These are phyloP conservation scores for Bryoglossum gracile DNA, from an alignment of 495 filamentous ascomycete species.

Conservation along the genomic window DNA sequence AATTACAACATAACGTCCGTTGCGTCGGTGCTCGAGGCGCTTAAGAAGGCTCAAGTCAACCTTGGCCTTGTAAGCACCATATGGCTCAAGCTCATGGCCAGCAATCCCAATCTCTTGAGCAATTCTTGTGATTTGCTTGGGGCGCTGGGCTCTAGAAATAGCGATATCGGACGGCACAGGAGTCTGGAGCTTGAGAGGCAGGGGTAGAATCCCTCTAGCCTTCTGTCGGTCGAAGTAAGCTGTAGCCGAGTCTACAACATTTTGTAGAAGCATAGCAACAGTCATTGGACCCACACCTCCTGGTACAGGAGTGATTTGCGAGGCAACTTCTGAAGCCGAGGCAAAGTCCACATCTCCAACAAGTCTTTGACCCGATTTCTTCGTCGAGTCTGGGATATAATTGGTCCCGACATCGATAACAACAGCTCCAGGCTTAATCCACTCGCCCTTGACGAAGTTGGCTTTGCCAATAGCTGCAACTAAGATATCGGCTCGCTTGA, in stretches of 20 bases:
- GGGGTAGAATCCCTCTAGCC: slow-evolving; percentile 63
- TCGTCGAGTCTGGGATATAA: slow-evolving; percentile 86
- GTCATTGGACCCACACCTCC: slow-evolving; percentile 98
- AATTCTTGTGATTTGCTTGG: slow-evolving; percentile 78
- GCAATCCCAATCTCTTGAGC: slow-evolving; percentile 85
- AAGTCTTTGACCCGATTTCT: slow-evolving; percentile 87
- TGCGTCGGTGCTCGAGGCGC: slow-evolving; percentile 73
- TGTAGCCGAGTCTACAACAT: slow-evolving; percentile 79
- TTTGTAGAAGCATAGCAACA: slow-evolving; percentile 92
- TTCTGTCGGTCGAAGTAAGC: slow-evolving; percentile 76
- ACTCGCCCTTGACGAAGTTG: slow-evolving; percentile 85
- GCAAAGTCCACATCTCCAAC: slow-evolving; percentile 95
- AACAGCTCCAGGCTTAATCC: slow-evolving; percentile 87
- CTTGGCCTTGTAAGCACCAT: slow-evolving; percentile 92
- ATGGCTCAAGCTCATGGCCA: slow-evolving; percentile 80
- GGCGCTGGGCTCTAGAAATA: slow-evolving; percentile 80
- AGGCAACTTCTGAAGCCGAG: slow-evolving; percentile 76
- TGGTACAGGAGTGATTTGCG: slow-evolving; percentile 93
- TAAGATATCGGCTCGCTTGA: slow-evolving; percentile 83
- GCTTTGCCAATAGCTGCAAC: slow-evolving; percentile 88
- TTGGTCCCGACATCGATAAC: slow-evolving; percentile 98
- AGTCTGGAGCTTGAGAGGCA: slow-evolving; percentile 64
- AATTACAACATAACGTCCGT: slow-evolving; percentile 87
- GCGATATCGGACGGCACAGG: slow-evolving; percentile 93
- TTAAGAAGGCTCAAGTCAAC: slow-evolving; percentile 75